These are phyloP conservation scores for Lagenidium sp. DNA, from an alignment of 352 stramenopile genomes.

Conservation along the genomic window DNA sequence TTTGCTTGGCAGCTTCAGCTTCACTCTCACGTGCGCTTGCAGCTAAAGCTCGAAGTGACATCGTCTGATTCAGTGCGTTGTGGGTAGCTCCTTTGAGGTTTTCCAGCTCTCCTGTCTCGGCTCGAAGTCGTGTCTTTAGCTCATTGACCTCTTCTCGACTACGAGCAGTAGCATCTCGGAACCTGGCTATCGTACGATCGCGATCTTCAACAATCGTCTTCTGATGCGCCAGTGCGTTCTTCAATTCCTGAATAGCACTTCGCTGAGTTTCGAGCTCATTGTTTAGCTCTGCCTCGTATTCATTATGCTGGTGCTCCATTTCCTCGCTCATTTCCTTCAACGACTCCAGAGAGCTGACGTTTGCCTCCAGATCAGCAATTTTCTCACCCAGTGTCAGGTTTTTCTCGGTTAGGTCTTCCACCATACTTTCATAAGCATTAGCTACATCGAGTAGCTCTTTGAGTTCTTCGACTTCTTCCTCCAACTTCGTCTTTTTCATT, in stretches of 20 bases:
- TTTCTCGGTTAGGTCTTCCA: conserved; percentile 84
- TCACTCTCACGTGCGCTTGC: conserved; percentile 54
- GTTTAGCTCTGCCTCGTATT: conserved; percentile 72
- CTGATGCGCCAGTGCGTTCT: conserved; percentile 35
- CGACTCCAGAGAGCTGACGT: conserved; percentile 63
- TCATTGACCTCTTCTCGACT: conserved; percentile 70
- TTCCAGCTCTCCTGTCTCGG: conserved; percentile 58
- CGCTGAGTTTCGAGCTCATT: conserved; percentile 60
- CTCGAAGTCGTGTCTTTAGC: conserved; percentile 62
- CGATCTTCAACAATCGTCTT: conserved; percentile 64
- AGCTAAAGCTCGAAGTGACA: conserved; percentile 53
- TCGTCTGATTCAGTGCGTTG: conserved; percentile 59
- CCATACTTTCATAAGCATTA: conserved; percentile 83
- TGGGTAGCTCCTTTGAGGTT: conserved; percentile 70
- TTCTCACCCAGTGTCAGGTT: conserved; percentile 80
- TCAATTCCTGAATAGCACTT: conserved; percentile 42
- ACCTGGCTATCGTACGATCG: conserved; percentile 71
- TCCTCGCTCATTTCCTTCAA: conserved; percentile 82
- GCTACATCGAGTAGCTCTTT: conserved; percentile 83
- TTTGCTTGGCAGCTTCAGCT: conserved; percentile 58
- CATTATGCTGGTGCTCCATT: conserved; percentile 83
- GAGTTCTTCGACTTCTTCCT: conserved; percentile 70
- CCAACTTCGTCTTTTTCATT: conserved; percentile 38
- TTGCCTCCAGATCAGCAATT: conserved; percentile 63
- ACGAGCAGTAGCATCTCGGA: conserved; percentile 57